These are phyloP conservation scores for Vigna angularis DNA, from an alignment of 306 rosid species.

Conservation along the genomic window DNA sequence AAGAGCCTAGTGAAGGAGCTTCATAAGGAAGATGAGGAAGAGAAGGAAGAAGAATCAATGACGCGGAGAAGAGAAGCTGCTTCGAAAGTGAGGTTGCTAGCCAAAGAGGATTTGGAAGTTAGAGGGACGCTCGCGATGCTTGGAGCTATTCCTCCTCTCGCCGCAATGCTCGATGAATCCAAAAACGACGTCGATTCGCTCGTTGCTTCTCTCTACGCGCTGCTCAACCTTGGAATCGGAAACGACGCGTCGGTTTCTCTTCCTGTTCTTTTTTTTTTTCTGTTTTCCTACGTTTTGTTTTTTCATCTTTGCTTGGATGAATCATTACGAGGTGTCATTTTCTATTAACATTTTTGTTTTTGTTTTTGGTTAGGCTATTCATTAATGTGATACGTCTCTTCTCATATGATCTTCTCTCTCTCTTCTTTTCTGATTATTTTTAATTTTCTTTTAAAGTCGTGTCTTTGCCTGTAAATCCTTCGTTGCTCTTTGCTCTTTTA, in stretches of 20 bases:
- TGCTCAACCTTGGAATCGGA: slow-evolving; percentile 94
- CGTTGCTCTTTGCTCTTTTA: slow-evolving; percentile 17
- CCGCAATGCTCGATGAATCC: slow-evolving; percentile 77
- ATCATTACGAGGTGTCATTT: background rate
- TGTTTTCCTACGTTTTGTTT: background rate
- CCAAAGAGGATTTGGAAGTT: slow-evolving; percentile 74
- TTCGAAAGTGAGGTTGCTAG: slow-evolving; percentile 62
- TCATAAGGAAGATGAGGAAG: slow-evolving; percentile 41
- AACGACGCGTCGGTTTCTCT: slow-evolving; percentile 75
- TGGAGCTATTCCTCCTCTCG: slow-evolving; percentile 91
- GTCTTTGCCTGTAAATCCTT: slow-evolving; percentile 42
- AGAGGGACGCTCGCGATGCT: slow-evolving; percentile 87
- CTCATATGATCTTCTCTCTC: background rate
- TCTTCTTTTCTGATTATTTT: background rate
- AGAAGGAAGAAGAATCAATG: slow-evolving; percentile 38
- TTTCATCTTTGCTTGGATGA: background rate
- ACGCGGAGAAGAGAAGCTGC: slow-evolving; percentile 65
- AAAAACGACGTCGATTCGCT: slow-evolving; percentile 64
- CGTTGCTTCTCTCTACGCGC: slow-evolving; percentile 85
- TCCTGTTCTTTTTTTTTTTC: background rate
- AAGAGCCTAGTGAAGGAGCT: slow-evolving; percentile 64
- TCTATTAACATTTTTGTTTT: background rate
- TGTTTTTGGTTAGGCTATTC: background rate
- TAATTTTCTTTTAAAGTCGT: slow-evolving; percentile 3
- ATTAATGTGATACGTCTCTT: slow-evolving; percentile 33